These are phyloP conservation scores for Debaryomyces singareniensis DNA, from an alignment of 1,139 yeast genomes.

Conservation along the genomic window DNA sequence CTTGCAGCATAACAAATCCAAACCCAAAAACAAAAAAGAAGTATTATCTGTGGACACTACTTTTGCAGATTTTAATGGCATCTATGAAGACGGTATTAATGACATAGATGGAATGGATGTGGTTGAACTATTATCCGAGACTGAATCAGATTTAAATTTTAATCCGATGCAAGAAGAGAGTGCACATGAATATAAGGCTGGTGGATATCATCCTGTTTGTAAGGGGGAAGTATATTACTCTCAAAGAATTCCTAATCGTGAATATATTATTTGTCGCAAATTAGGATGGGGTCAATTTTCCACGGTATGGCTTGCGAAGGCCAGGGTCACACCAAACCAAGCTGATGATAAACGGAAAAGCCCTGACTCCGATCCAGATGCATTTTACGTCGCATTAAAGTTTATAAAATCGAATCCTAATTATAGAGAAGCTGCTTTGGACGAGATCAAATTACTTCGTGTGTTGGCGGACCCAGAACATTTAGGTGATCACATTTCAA, in stretches of 20 bases:
- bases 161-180: conserved; percentile 37
- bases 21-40: too few relatives aligned
- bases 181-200: conserved; percentile 29
- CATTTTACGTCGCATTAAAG: conserved; percentile 37
- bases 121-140: conserved; percentile 12
- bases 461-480: conserved; percentile 13
- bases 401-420: conserved; percentile 34
- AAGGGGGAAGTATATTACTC: conserved; percentile 34
- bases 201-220: conserved; percentile 39
- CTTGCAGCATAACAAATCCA: too few relatives aligned
- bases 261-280: conserved; percentile 31
- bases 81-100: background rate
- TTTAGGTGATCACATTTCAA: conserved; percentile 21
- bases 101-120: conserved; percentile 6
- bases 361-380: conserved; percentile 5
- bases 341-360: background rate
- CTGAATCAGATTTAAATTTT: conserved; percentile 21
- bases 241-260: conserved; percentile 14
- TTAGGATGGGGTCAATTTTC: conserved; percentile 89
- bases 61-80: conserved; percentile 1
- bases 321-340: conserved; percentile 18
- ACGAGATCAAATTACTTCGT: conserved; percentile 31
- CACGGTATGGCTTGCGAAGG: conserved; percentile 77
- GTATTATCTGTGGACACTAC: background rate
- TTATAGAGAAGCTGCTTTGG: conserved; percentile 38